These are phyloP conservation scores for Hypericum androsaemum DNA, from an alignment of 345 rosid genomes.

Conservation along the genomic window DNA sequence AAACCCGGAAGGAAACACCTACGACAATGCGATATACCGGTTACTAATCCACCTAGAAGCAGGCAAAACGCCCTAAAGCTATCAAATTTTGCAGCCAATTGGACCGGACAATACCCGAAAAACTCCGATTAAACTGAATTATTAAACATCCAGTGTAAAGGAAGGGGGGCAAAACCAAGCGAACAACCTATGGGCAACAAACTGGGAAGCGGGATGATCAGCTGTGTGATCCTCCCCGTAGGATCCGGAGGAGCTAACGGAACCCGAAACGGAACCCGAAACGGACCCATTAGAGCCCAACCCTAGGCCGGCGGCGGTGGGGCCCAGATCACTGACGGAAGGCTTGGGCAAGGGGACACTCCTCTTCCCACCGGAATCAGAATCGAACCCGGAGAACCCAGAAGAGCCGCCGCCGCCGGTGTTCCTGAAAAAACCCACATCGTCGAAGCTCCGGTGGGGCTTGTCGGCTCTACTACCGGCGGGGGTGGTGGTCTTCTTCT, in stretches of 20 bases:
- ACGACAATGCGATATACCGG: too few relatives aligned
- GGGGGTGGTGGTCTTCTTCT: slow-evolving; percentile 13
- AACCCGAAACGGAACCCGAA: slow-evolving; percentile 50
- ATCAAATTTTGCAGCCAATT: too few relatives aligned
- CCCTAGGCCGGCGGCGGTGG: slow-evolving; percentile 26
- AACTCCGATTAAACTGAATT: too few relatives aligned
- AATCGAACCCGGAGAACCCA: slow-evolving; percentile 64
- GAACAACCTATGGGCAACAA: slow-evolving; percentile 41
- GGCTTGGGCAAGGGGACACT: slow-evolving; percentile 78
- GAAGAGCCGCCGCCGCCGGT: slow-evolving; percentile 35
- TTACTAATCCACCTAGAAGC: too few relatives aligned
- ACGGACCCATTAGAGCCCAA: slow-evolving; percentile 46
- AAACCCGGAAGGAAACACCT: too few relatives aligned
- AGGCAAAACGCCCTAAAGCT: too few relatives aligned
- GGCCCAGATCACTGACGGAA: slow-evolving; percentile 20
- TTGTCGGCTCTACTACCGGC: slow-evolving; percentile 18
- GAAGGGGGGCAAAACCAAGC: not conserved
- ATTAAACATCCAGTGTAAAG: too few relatives aligned
- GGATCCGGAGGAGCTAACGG: slow-evolving; percentile 78
- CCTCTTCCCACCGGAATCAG: slow-evolving; percentile 48
- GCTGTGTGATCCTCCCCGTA: slow-evolving; percentile 53
- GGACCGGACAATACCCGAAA: too few relatives aligned
- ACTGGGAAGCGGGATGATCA: slow-evolving; percentile 22
- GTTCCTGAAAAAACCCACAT: slow-evolving; percentile 19
- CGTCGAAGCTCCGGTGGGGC: slow-evolving; percentile 30